phyloP scores from a whole-genome alignment of 169 alveolate genomes.

The Eimeria maxima region DNA sequence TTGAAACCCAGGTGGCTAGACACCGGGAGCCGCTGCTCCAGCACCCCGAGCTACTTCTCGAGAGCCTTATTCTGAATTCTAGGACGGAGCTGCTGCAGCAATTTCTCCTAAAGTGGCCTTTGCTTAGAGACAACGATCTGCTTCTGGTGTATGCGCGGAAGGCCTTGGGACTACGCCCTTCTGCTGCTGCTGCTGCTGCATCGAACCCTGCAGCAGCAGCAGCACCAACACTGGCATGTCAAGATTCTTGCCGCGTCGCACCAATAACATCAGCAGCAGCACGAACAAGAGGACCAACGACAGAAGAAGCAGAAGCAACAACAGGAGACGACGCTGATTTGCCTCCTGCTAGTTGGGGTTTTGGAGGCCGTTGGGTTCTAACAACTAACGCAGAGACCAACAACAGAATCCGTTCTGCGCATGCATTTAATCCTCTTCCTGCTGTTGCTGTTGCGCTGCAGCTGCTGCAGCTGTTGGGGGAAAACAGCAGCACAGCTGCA shows the following conservation, averaged over 20 bases:
- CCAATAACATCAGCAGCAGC: not conserved
- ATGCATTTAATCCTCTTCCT: constrained; percentile 21
- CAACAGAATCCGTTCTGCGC: constrained; percentile 50
- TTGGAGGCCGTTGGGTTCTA: constrained; percentile 82
- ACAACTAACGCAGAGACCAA: constrained; percentile 54
- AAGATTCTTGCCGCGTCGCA: not conserved
- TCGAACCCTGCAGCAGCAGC: not conserved
- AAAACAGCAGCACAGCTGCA: constrained; percentile 31
- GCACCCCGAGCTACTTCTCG: constrained; percentile 59
- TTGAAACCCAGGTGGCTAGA: constrained; percentile 81
- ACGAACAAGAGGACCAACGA: not conserved
- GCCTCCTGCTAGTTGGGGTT: constrained; percentile 62
- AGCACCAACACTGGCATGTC: not conserved
- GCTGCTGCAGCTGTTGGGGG: constrained; percentile 64
- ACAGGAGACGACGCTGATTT: not conserved
- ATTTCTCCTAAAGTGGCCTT: constrained; percentile 83
- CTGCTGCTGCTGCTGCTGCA: not conserved
- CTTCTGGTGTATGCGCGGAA: constrained; percentile 83
- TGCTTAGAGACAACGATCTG: constrained; percentile 81
- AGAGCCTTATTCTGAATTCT: constrained; percentile 66
- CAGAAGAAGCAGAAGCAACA: constrained; percentile 3
- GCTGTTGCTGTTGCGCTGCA: constrained; percentile 68
- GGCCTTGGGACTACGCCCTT: constrained; percentile 77
- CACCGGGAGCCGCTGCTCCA: constrained; percentile 82
- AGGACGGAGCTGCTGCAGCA: constrained; percentile 79